Evolutionary conservation across 1,284 basidiomycete species (phyloP), one percentile per base, ranked within the genome.

Genomic region (Schizophyllum amplum): DNA sequence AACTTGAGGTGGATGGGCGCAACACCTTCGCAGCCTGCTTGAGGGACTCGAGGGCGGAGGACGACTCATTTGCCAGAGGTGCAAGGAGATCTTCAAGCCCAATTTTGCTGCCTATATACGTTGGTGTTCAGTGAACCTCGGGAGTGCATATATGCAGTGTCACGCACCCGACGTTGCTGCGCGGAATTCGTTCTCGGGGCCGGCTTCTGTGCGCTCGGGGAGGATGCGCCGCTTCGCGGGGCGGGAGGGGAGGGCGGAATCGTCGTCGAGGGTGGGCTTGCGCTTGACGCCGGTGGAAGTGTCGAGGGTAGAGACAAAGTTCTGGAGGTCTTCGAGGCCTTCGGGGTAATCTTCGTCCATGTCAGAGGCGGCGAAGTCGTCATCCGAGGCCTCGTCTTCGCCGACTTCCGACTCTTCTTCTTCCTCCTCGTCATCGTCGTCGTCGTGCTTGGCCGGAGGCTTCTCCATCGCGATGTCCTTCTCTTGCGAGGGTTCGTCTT

Each of bases 71-170:
- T 9, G 59, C 49, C 24, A 62, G 59, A 2, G 97, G 95, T 1
- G 96, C 95, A 63, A 99, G 81, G 79, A 99, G 98, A 74, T 99
- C 96, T 52, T 89, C 83, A 6, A 95, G 94, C 65, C 96, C 90
- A 63, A 98, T 74, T 76, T 94, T 95, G 55, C 90, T 94, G 55
- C 92, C 92, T 74, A 50, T 24, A 50, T 21, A 20, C 20, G 20
- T 11, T 20, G 24, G 42, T 46, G n/a, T 11, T 50, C 48, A 50
- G 48, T 20, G 4, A 50, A 20, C 13, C 48, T 2, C 48, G n/a
- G 42, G n/a, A 46, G 20, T 22, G 20, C 20, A 24, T 24, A 50
- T 50, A 50, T 21, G 13, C 48, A 17, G 17, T 9, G 2, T 3
- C 3, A 54, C 11, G 49, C 52, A 48, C 56, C 57, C 15, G 54